Percentiles rank a stretch among this genome's conserved stretches.
Conservation (phyloP, 2,329 filamentous ascomycete genomes). For the Penicillium sp. region DNA sequence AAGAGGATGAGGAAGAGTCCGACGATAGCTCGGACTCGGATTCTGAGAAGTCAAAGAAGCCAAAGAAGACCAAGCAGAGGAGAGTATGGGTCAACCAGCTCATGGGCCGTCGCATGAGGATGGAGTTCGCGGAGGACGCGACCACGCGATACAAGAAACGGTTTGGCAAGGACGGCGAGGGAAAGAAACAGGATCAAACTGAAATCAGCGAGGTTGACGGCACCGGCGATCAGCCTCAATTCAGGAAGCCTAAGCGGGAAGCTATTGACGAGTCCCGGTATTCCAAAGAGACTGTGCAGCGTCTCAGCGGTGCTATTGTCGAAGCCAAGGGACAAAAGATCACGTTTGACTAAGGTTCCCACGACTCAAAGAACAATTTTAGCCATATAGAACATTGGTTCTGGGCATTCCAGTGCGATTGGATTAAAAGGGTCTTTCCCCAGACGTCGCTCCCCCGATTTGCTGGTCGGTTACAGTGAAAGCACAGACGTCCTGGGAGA, state of each 20-base stretch:
- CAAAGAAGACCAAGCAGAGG: conserved; percentile 47
- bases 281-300: conserved; percentile 53
- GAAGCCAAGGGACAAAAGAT: conserved; percentile 75
- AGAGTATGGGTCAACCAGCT: conserved; percentile 82
- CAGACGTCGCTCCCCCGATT: no score
- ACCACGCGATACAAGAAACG: conserved; percentile 89
- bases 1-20: conserved; percentile 48
- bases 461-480: no score
- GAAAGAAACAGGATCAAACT: conserved; percentile 25
- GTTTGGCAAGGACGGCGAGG: conserved; percentile 69
- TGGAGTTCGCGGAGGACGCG: conserved; percentile 92
- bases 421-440: no score
- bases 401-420: no score
- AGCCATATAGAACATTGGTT: no score
- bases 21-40: conserved; percentile 30
- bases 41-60: conserved; percentile 28
- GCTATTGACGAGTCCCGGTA: conserved; percentile 46
- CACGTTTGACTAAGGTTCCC: conserved; percentile 63
- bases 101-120: conserved; percentile 73
- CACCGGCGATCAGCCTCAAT: conserved; percentile 24
- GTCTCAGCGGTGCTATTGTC: conserved; percentile 76
- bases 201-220: conserved; percentile 23
- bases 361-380: no score
- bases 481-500: conserved; percentile 2
- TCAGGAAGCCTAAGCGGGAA: conserved; percentile 26